Evolutionary conservation across 768 basidiomycete genomes (phyloP).

Genomic region (Suillus variegatus): DNA sequence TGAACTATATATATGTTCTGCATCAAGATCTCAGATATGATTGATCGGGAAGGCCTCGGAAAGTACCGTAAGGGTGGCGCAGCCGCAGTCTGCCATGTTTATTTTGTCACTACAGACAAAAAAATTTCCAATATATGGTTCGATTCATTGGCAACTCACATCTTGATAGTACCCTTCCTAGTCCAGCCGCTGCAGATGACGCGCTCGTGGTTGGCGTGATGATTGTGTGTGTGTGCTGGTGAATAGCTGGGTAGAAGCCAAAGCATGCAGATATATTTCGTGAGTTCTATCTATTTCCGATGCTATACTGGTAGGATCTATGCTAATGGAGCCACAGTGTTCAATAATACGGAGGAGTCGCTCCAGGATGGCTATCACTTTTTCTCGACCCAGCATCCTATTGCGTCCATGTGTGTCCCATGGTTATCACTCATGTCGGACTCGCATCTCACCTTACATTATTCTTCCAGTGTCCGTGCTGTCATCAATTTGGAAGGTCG

Average conservation of each 20-base stretch:
- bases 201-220: conserved; percentile 87
- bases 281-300: conserved; percentile 39
- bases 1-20: too few species aligned
- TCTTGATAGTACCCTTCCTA: conserved; percentile 86
- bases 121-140: too few species aligned
- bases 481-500: conserved; percentile 89
- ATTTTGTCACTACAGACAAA: too few species aligned
- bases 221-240: conserved; percentile 81
- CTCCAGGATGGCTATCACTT: conserved; percentile 94
- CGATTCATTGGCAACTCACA: conserved; percentile 59
- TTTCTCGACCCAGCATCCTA: conserved; percentile 87
- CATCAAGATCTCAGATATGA: too few species aligned
- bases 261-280: conserved; percentile 80
- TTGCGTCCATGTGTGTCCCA: conserved; percentile 60
- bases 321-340: conserved; percentile 52
- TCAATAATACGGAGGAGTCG: conserved; percentile 94
- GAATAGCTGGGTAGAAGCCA: conserved; percentile 69
- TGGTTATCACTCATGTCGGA: conserved; percentile 8
- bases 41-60: too few species aligned
- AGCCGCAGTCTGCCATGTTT: too few species aligned
- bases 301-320: neutral
- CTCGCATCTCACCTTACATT: neutral
- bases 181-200: conserved; percentile 89
- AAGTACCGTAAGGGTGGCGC: too few species aligned
- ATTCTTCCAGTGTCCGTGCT: conserved; percentile 66